These are phyloP conservation scores for Rhizophagus prolifer DNA, from an alignment of 192 early-diverging fungal species.

Conservation along the genomic window DNA sequence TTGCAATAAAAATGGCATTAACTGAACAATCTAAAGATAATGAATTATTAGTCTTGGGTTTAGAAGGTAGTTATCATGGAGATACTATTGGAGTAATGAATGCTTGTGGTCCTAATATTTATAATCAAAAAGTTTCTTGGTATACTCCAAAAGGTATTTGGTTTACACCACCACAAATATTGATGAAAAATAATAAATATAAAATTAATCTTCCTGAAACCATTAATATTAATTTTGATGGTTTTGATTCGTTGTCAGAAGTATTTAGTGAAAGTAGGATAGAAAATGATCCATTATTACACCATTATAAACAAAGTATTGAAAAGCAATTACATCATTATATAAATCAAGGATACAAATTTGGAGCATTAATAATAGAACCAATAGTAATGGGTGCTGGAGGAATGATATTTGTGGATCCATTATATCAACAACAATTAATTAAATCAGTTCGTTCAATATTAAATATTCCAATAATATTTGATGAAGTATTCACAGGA, in stretches of 20 bases:
- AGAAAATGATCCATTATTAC: constrained; percentile 32
- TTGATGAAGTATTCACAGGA: constrained; percentile 83
- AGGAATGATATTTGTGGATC: constrained; percentile 82
- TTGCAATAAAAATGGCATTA: constrained; percentile 79
- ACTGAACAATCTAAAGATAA: constrained; percentile 38
- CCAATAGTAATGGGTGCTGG: constrained; percentile 81
- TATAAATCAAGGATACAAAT: constrained; percentile 40
- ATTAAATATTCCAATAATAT: constrained; percentile 62
- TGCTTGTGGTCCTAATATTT: constrained; percentile 69
- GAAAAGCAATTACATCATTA: constrained; percentile 36
- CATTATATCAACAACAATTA: constrained; percentile 71
- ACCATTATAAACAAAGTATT: constrained; percentile 48
- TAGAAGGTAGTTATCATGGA: constrained; percentile 81
- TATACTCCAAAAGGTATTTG: constrained; percentile 66
- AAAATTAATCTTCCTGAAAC: constrained; percentile 32
- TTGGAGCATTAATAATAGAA: constrained; percentile 70
- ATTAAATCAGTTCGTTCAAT: constrained; percentile 47
- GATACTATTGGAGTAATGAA: constrained; percentile 88
- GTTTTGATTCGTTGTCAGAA: neutral
- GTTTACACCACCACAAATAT: constrained; percentile 65
- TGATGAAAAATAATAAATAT: constrained; percentile 47
- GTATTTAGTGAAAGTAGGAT: neutral
- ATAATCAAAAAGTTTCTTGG: constrained; percentile 71
- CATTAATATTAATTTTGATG: neutral
- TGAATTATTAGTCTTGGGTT: constrained; percentile 50